phyloP scores from a whole-genome alignment of 192 early-diverging fungal species.

The Geranomyces michiganensis region DNA sequence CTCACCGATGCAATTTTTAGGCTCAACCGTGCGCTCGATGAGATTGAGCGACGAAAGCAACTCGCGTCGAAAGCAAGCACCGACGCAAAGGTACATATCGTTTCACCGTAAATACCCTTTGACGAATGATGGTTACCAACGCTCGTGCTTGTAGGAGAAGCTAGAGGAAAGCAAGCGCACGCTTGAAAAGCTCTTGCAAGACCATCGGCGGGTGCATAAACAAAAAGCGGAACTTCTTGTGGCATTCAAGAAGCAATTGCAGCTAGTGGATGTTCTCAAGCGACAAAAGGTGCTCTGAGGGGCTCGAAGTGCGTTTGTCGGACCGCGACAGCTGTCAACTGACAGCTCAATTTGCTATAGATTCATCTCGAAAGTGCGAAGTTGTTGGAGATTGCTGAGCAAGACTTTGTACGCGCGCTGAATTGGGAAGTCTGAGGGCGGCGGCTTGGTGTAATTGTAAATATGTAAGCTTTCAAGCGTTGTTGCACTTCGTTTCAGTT shows the following conservation, averaged over 20 bases:
- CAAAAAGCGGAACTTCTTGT: slow-evolving; percentile 54
- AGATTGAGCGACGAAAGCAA: slow-evolving; percentile 49
- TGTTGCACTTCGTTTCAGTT: too few species aligned
- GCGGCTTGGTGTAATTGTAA: too few species aligned
- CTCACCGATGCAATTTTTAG: slow-evolving; percentile 13
- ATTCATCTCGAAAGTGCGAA: slow-evolving; percentile 56
- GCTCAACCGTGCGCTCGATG: slow-evolving; percentile 57
- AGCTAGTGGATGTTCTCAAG: slow-evolving; percentile 56
- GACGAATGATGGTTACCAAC: not conserved
- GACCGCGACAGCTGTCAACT: not conserved
- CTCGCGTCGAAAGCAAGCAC: slow-evolving; percentile 23
- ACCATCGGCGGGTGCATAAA: slow-evolving; percentile 50
- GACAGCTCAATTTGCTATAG: too few species aligned
- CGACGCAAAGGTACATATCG: slow-evolving; percentile 40
- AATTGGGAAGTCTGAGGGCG: slow-evolving; percentile 34
- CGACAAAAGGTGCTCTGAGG: slow-evolving; percentile 52
- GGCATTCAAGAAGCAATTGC: slow-evolving; percentile 58
- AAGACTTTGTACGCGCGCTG: slow-evolving; percentile 52
- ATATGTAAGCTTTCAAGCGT: too few species aligned
- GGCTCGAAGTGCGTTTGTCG: not conserved
- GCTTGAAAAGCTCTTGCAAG: slow-evolving; percentile 44
- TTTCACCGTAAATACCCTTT: not conserved
- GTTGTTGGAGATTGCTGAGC: slow-evolving; percentile 54
- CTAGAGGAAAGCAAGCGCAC: slow-evolving; percentile 33
- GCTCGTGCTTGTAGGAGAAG: slow-evolving; percentile 38